phyloP scores from a whole-genome alignment of 495 filamentous ascomycete species.

The Lepraria neglecta region DNA sequence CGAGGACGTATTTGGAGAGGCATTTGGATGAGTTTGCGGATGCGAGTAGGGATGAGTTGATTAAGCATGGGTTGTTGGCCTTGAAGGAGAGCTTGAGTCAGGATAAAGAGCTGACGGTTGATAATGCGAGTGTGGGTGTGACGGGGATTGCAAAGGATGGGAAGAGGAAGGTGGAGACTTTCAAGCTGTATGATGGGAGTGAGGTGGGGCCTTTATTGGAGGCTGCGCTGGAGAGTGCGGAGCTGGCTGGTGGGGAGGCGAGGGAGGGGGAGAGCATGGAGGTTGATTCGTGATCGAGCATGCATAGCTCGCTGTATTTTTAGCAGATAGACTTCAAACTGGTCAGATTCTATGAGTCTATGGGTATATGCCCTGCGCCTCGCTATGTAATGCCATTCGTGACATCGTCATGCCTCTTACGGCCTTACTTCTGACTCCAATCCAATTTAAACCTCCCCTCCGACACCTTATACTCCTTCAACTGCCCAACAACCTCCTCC shows the following conservation, averaged over 20 bases:
- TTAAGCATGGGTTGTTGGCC: constrained; percentile 82
- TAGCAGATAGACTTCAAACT: too few species aligned
- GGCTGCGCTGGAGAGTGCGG: constrained; percentile 59
- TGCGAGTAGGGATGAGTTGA: constrained; percentile 71
- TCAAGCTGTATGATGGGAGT: constrained; percentile 87
- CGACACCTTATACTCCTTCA: constrained; percentile 69
- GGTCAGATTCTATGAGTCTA: too few species aligned
- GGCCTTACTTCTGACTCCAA: constrained; percentile 63
- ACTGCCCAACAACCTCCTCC: constrained; percentile 61
- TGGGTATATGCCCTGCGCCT: constrained; percentile 13
- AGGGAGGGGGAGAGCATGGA: constrained; percentile 36
- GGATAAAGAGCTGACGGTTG: constrained; percentile 94
- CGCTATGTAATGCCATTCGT: constrained; percentile 17
- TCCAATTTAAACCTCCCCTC: constrained; percentile 69
- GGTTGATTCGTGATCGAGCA: constrained; percentile 43
- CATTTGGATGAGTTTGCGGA: constrained; percentile 74
- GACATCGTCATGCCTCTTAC: not conserved
- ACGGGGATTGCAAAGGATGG: constrained; percentile 54
- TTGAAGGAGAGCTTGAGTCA: constrained; percentile 93
- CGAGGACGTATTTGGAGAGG: constrained; percentile 89
- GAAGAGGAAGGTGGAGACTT: constrained; percentile 59
- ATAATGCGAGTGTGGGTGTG: constrained; percentile 88
- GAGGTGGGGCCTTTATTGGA: constrained; percentile 65
- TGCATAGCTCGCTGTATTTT: not conserved
- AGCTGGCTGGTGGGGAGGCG: constrained; percentile 52